Evolutionary conservation across 768 basidiomycete species (phyloP).

Genomic region (Mycena maculata): DNA sequence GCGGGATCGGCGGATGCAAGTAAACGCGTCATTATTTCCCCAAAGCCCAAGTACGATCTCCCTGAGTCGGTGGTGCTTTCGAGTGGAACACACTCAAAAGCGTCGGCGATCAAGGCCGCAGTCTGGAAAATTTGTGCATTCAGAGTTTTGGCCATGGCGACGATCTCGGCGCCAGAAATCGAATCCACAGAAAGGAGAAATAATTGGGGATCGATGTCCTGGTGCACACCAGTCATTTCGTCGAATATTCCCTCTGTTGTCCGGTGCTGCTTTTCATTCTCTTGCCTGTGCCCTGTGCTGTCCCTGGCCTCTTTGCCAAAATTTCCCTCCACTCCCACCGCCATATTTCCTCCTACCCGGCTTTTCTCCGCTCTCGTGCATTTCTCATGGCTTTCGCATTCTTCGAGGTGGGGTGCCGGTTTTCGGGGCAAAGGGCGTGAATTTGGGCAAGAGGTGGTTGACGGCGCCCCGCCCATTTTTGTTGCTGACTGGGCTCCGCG

Average conservation of each 20-base stretch:
- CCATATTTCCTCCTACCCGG: background rate
- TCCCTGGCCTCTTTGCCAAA: background rate
- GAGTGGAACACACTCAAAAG: background rate
- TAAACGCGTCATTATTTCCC: background rate
- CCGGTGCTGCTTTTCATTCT: no score
- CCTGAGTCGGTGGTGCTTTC: background rate
- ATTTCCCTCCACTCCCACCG: background rate
- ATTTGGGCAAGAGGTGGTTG: background rate
- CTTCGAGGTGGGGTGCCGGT: background rate
- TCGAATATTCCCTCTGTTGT: background rate
- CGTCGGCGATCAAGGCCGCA: constrained; percentile 3
- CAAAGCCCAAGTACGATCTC: background rate
- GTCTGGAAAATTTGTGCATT: constrained; percentile 12
- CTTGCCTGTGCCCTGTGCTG: no score
- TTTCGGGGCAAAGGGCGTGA: background rate
- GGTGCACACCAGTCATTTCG: background rate
- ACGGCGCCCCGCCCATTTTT: background rate
- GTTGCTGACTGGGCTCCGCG: background rate
- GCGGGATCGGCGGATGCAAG: background rate
- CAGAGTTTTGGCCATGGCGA: background rate
- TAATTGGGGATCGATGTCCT: background rate
- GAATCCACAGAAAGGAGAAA: background rate
- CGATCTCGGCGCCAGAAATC: background rate
- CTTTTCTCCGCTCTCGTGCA: background rate
- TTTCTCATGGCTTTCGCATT: background rate